Percentiles rank a stretch among this genome's conserved stretches.
Evolutionary conservation across 495 filamentous ascomycete species (phyloP).

Genomic region (Sordaria brevicollis): DNA sequence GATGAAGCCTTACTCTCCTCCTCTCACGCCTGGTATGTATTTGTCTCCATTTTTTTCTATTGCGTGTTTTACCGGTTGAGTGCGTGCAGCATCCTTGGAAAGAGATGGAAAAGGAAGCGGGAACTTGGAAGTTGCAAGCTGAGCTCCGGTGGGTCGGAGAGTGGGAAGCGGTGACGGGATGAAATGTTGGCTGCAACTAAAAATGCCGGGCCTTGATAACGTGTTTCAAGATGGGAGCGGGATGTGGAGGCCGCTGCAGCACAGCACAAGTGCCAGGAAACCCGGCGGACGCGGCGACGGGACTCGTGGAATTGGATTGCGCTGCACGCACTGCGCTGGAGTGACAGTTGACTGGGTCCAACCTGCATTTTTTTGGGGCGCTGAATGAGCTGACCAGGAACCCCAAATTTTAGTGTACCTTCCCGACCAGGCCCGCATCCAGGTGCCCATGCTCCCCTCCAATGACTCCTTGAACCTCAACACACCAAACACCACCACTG

Average conservation of each 20-base stretch:
- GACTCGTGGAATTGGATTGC: background rate
- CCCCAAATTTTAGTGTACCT: conserved; percentile 59
- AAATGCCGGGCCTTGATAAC: background rate
- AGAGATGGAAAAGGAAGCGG: background rate
- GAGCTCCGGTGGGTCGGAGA: background rate
- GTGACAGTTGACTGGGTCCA: too few relatives aligned
- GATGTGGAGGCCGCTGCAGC: background rate
- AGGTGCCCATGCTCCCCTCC: conserved; percentile 36
- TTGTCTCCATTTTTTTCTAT: conserved; percentile 14
- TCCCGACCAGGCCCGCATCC: conserved; percentile 41
- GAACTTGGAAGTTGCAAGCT: background rate
- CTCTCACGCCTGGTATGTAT: conserved; percentile 86
- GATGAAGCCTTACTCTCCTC: conserved; percentile 64
- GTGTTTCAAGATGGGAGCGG: background rate
- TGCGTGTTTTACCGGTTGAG: conserved; percentile 6
- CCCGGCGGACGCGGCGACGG: too few relatives aligned
- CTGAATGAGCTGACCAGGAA: conserved; percentile 28
- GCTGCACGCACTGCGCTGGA: too few relatives aligned
- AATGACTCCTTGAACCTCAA: conserved; percentile 28
- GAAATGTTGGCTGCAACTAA: background rate
- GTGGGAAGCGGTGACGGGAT: background rate
- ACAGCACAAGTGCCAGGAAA: background rate
- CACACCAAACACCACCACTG: conserved; percentile 40
- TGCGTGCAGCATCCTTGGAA: background rate
- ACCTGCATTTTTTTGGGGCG: conserved; percentile 11